A percentile compares a stretch with the other conserved stretches of the same genome.
Evolutionary conservation across 345 rosid species (phyloP).

Genomic region (Diplotaxis tenuifolia): DNA sequence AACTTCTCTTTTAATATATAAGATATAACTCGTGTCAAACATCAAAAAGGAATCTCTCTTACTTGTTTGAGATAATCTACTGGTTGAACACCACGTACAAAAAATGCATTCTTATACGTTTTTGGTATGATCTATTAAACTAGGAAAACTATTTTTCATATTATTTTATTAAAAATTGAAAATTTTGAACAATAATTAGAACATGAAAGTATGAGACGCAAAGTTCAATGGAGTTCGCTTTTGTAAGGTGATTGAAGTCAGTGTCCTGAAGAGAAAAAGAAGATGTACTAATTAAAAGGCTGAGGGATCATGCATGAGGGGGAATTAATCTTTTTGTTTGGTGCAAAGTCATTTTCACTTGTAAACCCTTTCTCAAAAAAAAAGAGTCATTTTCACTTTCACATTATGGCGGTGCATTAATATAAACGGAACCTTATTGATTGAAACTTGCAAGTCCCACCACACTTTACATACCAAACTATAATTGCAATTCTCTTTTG

Average conservation of each 20-base stretch:
- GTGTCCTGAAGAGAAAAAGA: not conserved
- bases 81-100: not conserved
- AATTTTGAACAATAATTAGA: not conserved
- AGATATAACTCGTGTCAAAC: slow-evolving; percentile 8
- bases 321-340: slow-evolving; percentile 7
- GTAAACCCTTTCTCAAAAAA: too few relatives aligned
- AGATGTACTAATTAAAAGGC: not conserved
- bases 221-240: not conserved
- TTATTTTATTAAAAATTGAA: not conserved
- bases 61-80: slow-evolving; percentile 1
- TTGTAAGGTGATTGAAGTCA: not conserved
- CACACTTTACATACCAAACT: slow-evolving; percentile 2
- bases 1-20: too few relatives aligned
- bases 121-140: slow-evolving; percentile 1
- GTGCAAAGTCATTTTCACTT: slow-evolving; percentile 30
- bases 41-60: not conserved
- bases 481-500: not conserved
- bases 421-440: slow-evolving; percentile 19
- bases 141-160: not conserved
- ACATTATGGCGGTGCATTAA: slow-evolving; percentile 16
- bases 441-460: slow-evolving; percentile 29
- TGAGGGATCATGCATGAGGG: slow-evolving; percentile 19
- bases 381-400: slow-evolving; percentile 26
- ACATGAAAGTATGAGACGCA: not conserved
- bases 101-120: not conserved